Conservation (phyloP, 2,329 filamentous ascomycete species). For the Tolypocladium ovalisporum region DNA sequence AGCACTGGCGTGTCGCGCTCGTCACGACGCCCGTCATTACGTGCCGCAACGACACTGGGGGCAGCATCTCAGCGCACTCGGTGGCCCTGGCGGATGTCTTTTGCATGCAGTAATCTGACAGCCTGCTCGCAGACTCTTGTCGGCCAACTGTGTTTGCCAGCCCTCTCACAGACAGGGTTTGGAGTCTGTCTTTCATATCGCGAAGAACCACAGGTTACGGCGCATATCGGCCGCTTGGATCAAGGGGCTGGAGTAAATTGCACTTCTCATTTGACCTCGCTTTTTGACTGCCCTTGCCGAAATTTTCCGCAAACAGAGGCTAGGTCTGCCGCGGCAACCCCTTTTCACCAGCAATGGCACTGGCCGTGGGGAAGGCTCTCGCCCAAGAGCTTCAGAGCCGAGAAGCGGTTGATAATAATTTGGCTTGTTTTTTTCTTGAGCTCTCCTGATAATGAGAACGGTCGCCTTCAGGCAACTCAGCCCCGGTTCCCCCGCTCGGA, state of each 20-base stretch:
- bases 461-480: too few species aligned
- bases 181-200: neutral
- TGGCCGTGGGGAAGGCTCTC: neutral
- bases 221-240: neutral
- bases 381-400: neutral
- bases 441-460: too few species aligned
- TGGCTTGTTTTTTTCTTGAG: neutral
- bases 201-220: neutral
- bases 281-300: too few species aligned
- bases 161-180: neutral
- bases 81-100: constrained; percentile 36
- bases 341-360: neutral
- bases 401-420: neutral
- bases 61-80: constrained; percentile 31
- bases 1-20: constrained; percentile 41
- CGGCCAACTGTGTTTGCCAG: neutral
- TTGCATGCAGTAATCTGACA: constrained; percentile 29
- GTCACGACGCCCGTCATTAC: constrained; percentile 44
- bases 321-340: neutral
- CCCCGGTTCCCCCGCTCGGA: too few species aligned
- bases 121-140: neutral
- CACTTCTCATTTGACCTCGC: neutral
- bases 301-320: neutral
- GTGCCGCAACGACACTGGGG: constrained; percentile 38
- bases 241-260: neutral